phyloP scores from a whole-genome alignment of 2,329 filamentous ascomycete species.

The Aspergillus eucalypticola region DNA sequence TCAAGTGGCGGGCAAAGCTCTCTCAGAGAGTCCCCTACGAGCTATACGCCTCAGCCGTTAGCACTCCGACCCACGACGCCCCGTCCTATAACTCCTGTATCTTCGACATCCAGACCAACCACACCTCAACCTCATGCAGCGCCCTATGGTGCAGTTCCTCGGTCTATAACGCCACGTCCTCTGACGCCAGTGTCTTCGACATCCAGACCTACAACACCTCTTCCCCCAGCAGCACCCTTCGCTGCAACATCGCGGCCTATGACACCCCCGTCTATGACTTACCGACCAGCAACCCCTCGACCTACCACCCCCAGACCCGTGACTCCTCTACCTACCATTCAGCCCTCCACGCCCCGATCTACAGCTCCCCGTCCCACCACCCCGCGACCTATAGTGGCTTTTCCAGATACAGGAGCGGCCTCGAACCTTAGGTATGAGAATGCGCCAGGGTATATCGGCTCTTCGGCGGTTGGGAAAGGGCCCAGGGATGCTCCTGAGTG shows the following conservation, averaged over 20 bases:
- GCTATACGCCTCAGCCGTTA: neutral
- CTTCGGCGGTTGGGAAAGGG: neutral
- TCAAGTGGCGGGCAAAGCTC: conserved; percentile 2
- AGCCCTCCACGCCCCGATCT: neutral
- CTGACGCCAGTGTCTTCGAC: neutral
- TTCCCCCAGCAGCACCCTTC: neutral
- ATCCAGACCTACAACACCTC: neutral
- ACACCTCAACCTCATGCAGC: neutral
- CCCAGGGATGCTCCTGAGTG: neutral
- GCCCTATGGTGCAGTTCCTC: neutral
- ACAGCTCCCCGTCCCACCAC: neutral
- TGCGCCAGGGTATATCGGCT: neutral
- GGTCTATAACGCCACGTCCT: neutral
- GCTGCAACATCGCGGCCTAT: neutral
- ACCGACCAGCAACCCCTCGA: conserved; percentile 1
- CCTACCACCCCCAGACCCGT: neutral
- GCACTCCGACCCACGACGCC: conserved; percentile 3
- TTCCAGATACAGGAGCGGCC: neutral
- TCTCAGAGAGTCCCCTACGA: neutral
- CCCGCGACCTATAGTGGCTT: neutral
- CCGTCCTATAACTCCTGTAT: neutral
- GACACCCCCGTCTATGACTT: neutral
- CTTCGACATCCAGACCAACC: neutral
- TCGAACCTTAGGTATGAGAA: neutral
- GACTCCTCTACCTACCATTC: neutral